Base-by-base conservation (phyloP, 441 rosid genomes). In the Populus tomentosa region DNA sequence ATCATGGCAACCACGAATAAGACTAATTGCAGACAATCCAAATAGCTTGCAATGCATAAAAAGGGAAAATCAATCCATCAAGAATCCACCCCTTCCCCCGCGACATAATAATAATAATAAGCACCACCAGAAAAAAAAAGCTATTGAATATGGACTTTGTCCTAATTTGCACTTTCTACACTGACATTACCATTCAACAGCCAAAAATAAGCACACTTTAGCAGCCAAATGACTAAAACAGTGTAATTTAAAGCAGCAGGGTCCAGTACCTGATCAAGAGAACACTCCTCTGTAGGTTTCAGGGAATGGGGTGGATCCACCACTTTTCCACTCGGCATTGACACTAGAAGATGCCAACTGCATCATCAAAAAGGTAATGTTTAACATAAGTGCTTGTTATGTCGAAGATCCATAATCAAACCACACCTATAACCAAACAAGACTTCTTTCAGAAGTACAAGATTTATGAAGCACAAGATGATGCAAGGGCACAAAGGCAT, bases 291-390 rank as follows among this genome's bases (percentile, higher is more conserved):
- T 4, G 88, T 87, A 62, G 79, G 30, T 82, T 85, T 92, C 79
- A 96, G 78, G 75, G 98, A 92, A 88, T 92, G 83, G 73, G 98
- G 98, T 64, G 90, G 89, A 81, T 90, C 85, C 74, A 82, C 90
- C 78, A 85, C 88, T 75, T 88, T 87, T 73, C 89, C 93, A 67
- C 81, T 71, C 23, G 95, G 96, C 90, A 89, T 88, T 70, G 94
- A 89, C 82, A 94, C 80, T 67, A 83, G 20, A 83, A 89, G 78
- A 69, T 89, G 86, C 98, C 98, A 96, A 80, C 98, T 94, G 88
- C 87, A 89, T 70, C 36, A 76, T 67, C 70, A 82, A 76, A 61
- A 18, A 23, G 70, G 33, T 36, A 28, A 77, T 24, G 13, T 79
- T 33, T 20, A 28, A 70, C 14, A 24, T 67, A 59, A 73, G 35